Evolutionary conservation across 495 filamentous ascomycete species (phyloP), one percentile per base, ranked within the genome.

Genomic region (Collariella sp.): DNA sequence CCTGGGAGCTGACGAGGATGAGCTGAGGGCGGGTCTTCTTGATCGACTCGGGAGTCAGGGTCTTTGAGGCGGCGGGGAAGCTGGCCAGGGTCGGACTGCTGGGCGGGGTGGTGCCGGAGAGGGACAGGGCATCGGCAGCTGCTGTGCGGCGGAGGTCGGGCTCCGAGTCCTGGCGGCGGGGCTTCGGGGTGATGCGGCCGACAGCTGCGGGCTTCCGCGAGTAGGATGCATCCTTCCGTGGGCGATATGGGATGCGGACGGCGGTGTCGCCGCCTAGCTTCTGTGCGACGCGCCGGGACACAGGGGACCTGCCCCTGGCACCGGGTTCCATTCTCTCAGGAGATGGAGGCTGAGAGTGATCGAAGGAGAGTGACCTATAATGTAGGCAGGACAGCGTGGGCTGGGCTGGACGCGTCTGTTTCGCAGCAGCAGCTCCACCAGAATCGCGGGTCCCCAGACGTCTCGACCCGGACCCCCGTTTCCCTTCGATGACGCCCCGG

Each of bases 241-340:
- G 47, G 19, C 61, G 64, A 41, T 56, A 54, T 22, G 64, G 64
- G 15, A 64, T 58, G 50, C 54, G 31, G 38, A 64, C 51, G 58
- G 56, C 39, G 16, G 35, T 57, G 49, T 58, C 55, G 52, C 41
- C 51, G 58, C 41, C 59, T 23, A 64, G 52, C 56, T 67, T 67
- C 43, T 61, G 61, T 67, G 62, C 55, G 50, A 67, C 64, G 45
- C 62, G 64, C 55, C 57, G 55, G 46, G 57, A 53, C 50, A 54
- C 57, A 53, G 59, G 52, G 52, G 61, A 59, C 57, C 58, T 52
- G 56, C 58, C 61, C 58, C 59, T 60, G 59, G 49, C 45, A 40
- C 54, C 40, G 43, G 64, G 49, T 48, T 67, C 64, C 64, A 67
- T 67, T 39, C 46, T 55, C 23, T 19, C 19, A 19, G 35, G 12